These are phyloP conservation scores for Cubamyces sp. DNA, from an alignment of 768 basidiomycete genomes.

Conservation along the genomic window DNA sequence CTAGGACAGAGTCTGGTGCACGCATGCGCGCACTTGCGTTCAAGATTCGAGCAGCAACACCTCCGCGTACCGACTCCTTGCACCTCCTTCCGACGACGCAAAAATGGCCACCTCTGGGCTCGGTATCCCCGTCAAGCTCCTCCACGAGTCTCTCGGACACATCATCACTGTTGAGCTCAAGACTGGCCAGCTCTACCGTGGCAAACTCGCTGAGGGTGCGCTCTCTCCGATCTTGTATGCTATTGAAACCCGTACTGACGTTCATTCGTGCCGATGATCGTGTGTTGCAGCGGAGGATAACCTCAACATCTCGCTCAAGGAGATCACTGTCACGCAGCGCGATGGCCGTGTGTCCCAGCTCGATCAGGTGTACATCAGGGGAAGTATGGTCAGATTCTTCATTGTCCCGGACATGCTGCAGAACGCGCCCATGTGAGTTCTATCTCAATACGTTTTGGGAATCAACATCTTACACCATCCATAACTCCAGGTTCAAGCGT, in stretches of 20 bases:
- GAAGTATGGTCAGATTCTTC: slow-evolving; percentile 98
- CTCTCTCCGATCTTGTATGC: slow-evolving; percentile 11
- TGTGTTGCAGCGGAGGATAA: slow-evolving; percentile 89
- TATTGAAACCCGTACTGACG: neutral
- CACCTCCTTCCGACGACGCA: slow-evolving; percentile 2
- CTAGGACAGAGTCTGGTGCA: slow-evolving; percentile 17
- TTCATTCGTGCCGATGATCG: slow-evolving; percentile 26
- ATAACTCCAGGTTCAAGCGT: slow-evolving; percentile 87
- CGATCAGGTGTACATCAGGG: slow-evolving; percentile 98
- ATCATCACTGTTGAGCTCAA: slow-evolving; percentile 98
- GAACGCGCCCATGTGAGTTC: slow-evolving; percentile 94
- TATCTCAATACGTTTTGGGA: slow-evolving; percentile 11
- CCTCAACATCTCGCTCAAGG: slow-evolving; percentile 92
- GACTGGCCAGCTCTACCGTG: slow-evolving; percentile 95
- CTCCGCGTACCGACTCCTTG: neutral
- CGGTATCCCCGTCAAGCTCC: slow-evolving; percentile 94
- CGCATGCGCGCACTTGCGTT: slow-evolving; percentile 10
- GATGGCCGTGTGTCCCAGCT: slow-evolving; percentile 99
- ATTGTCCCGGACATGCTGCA: slow-evolving; percentile 99
- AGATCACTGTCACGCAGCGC: slow-evolving; percentile 96
- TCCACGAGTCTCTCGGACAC: slow-evolving; percentile 96
- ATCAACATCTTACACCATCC: neutral
- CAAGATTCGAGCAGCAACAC: slow-evolving; percentile 6
- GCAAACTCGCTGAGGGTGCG: slow-evolving; percentile 95
- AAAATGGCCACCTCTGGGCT: slow-evolving; percentile 60